phyloP scores from a whole-genome alignment of 345 rosid species.

The Diplotaxis tenuifolia region DNA sequence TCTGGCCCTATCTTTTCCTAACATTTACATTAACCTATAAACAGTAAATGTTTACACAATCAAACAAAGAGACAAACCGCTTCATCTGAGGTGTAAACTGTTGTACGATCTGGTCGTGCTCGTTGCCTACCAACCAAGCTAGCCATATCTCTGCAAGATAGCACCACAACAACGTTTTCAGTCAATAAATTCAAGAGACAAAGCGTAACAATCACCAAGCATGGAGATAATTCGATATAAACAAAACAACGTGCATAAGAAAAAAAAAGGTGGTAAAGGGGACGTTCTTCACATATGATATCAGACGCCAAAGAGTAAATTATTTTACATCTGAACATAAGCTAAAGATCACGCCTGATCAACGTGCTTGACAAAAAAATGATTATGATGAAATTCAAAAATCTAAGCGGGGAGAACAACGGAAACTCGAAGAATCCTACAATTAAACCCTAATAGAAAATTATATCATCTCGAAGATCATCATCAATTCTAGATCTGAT shows the following conservation, averaged over 20 bases:
- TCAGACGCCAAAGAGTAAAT: background rate
- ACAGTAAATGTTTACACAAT: conserved; percentile 13
- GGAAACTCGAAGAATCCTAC: background rate
- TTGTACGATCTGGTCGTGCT: conserved; percentile 61
- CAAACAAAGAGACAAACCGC: conserved; percentile 48
- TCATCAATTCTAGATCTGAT: background rate
- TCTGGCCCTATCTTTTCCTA: background rate
- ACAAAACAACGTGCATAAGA: background rate
- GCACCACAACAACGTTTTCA: conserved; percentile 4
- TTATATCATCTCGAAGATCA: background rate
- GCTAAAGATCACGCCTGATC: background rate
- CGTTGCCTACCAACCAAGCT: conserved; percentile 75
- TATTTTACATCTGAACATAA: background rate
- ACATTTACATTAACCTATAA: background rate
- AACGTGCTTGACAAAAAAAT: background rate
- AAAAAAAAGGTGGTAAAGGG: background rate
- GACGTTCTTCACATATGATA: background rate
- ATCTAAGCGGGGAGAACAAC: conserved; percentile 5
- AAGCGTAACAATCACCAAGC: conserved; percentile 4
- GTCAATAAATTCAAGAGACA: background rate
- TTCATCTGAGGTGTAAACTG: conserved; percentile 58
- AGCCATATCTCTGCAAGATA: conserved; percentile 69
- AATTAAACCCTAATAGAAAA: background rate
- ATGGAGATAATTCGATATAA: background rate
- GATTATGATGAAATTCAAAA: background rate